These are phyloP conservation scores for Sanghuangporus weigelae DNA, from an alignment of 1,284 basidiomycete genomes.

Conservation along the genomic window DNA sequence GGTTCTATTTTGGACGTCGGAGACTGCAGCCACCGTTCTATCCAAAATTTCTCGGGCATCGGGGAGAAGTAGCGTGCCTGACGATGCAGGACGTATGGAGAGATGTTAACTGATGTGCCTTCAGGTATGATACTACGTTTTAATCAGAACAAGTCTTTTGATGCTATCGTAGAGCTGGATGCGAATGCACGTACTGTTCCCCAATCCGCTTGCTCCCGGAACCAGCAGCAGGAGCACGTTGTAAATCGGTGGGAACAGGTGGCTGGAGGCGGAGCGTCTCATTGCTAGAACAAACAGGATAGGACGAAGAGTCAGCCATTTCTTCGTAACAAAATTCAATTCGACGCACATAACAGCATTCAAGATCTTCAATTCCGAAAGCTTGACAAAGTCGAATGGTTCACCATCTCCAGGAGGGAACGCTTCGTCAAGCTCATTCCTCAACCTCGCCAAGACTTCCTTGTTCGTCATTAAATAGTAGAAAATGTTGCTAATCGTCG, in stretches of 20 bases:
- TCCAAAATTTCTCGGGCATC: conserved; percentile 34
- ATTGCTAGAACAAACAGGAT: background rate
- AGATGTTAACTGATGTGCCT: conserved; percentile 42
- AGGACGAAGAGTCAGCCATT: background rate
- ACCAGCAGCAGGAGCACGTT: conserved; percentile 11
- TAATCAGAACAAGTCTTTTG: background rate
- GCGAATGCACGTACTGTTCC: conserved; percentile 4
- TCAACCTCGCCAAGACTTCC: conserved; percentile 23
- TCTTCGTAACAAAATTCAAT: background rate
- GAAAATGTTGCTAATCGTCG: conserved; percentile 27
- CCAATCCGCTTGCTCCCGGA: conserved; percentile 8
- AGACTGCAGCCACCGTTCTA: conserved; percentile 36
- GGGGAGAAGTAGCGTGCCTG: conserved; percentile 35
- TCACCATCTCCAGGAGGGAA: conserved; percentile 19
- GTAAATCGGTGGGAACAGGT: conserved; percentile 7
- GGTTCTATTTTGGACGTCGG: background rate
- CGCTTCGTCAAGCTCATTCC: conserved; percentile 26
- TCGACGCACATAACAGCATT: conserved; percentile 29
- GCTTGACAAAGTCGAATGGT: conserved; percentile 16
- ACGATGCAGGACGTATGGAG: conserved; percentile 43
- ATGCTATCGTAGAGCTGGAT: background rate
- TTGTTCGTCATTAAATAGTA: conserved; percentile 31
- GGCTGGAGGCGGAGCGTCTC: conserved; percentile 11
- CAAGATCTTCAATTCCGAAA: conserved; percentile 27
- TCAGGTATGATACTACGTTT: conserved; percentile 42